Base-by-base conservation (phyloP, 495 filamentous ascomycete species). In the Hyaloscypha variabilis region DNA sequence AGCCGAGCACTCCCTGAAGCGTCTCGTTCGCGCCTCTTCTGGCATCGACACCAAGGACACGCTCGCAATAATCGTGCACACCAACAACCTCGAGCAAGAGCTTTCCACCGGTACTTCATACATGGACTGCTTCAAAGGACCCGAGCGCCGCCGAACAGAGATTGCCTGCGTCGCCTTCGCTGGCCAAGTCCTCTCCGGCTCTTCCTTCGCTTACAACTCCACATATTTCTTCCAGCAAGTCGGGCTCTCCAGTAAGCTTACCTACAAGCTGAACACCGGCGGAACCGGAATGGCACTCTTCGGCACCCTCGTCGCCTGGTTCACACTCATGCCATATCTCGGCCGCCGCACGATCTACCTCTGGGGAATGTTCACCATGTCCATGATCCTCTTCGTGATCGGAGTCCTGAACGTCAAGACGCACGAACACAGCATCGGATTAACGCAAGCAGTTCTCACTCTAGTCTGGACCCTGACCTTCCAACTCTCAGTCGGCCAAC, bases 161-260 rank as follows among this genome's bases (percentile, higher is more conserved):
- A 83, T 87, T 34, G 79, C 79, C 0, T 75, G 77, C 42, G 77
- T 78, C 8, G 79, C 82, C 0, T 86, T 78, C 50, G 72, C 74
- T 49, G 77, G 76, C 25, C 83, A 87, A 55, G 79, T 80, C 24
- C 54, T 81, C 13, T 77, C 77, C 29, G 82, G 83, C 0, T 76
- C 79, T 39, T 80, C 77, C 50, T 70, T 87, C 23, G 82, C 82
- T 36, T 87, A 85, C 60, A 82, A 81, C 0, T 85, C 85, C 56
- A 88, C 85, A 0, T 88, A 87, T 53, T 88, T 91, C 76, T 89
- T 89, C 73, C 76, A 80, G 57, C 80, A 83, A 39, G 85, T 85
- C 5, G 87, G 86, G 2, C 71, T 88, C 28, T 67, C 77, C 0
- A 76, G 78, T 0, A 67, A 76, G 8, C 65, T 73, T 1, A 77